Conservation (phyloP, 116 monocot genomes). For the Zostera marina region DNA sequence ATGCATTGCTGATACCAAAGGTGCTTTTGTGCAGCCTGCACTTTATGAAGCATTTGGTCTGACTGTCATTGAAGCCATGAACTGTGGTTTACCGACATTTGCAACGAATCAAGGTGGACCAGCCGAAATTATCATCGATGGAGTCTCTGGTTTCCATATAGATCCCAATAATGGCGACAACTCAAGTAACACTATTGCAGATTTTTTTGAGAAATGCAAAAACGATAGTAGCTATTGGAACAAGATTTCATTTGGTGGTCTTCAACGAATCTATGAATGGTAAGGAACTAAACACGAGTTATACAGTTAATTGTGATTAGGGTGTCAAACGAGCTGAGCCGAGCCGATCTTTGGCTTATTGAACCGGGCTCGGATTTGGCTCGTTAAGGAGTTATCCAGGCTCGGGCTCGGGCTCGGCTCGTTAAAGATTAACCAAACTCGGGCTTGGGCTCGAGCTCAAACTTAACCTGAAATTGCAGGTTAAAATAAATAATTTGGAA, state of each 20-base stretch:
- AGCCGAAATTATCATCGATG: conserved; percentile 70
- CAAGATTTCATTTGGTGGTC: conserved; percentile 44
- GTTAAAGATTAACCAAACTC: too few relatives aligned
- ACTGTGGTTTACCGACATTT: conserved; percentile 58
- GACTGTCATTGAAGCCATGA: conserved; percentile 79
- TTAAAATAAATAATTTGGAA: too few relatives aligned
- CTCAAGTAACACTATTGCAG: conserved; percentile 50
- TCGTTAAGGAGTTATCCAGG: too few relatives aligned
- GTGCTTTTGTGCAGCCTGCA: conserved; percentile 81
- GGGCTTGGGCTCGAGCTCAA: too few relatives aligned
- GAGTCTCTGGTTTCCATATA: conserved; percentile 58
- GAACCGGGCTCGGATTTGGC: too few relatives aligned
- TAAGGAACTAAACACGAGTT: conserved; percentile 1
- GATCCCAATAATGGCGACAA: conserved; percentile 46
- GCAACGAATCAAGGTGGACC: conserved; percentile 80
- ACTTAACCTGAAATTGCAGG: too few relatives aligned
- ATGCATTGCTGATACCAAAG: conserved; percentile 49
- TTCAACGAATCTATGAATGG: conserved; percentile 70
- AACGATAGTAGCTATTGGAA: conserved; percentile 45
- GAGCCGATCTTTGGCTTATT: too few relatives aligned
- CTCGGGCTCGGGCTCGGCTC: too few relatives aligned
- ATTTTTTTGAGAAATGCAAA: conserved; percentile 58
- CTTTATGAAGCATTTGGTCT: conserved; percentile 74
- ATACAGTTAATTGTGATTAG: too few relatives aligned
- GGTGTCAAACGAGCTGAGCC: too few relatives aligned